Percentiles rank a stretch among this genome's conserved stretches.
phyloP scores from a whole-genome alignment of 345 rosid species.

The Salix purpurea region DNA sequence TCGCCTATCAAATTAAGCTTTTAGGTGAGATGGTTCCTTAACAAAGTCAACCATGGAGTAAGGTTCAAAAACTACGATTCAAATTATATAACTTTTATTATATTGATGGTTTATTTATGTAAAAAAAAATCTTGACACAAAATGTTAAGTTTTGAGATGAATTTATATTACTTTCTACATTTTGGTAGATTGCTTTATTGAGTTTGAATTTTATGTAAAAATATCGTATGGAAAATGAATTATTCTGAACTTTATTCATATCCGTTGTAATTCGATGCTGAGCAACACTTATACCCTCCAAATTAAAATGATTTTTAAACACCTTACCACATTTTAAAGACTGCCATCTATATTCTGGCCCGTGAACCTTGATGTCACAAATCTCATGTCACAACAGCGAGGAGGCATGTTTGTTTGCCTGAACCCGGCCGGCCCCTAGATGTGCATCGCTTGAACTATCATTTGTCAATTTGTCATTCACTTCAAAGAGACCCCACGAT shows the following conservation, averaged over 20 bases:
- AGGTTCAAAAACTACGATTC: no score
- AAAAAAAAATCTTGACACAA: no score
- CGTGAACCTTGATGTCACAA: slow-evolving; percentile 49
- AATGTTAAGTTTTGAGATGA: no score
- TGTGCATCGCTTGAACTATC: slow-evolving; percentile 2
- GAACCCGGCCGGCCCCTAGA: slow-evolving; percentile 9
- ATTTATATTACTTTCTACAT: no score
- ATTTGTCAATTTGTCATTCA: slow-evolving; percentile 18
- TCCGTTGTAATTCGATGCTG: no score
- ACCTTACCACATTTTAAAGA: not conserved
- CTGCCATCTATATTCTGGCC: slow-evolving; percentile 23
- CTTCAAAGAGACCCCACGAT: not conserved
- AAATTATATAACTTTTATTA: no score
- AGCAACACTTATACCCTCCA: not conserved
- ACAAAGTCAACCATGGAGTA: no score
- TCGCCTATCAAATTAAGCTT: no score
- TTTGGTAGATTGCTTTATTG: no score
- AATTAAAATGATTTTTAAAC: not conserved
- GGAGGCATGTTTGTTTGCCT: slow-evolving; percentile 16
- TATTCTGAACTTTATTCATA: not conserved
- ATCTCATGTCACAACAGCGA: slow-evolving; percentile 31
- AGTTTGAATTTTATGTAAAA: no score
- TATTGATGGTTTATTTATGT: no score
- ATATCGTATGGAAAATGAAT: not conserved
- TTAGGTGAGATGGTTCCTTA: no score